Percentiles rank a stretch among this genome's conserved stretches.
Conservation (phyloP, 768 basidiomycete species). For the Mycena crocata region DNA sequence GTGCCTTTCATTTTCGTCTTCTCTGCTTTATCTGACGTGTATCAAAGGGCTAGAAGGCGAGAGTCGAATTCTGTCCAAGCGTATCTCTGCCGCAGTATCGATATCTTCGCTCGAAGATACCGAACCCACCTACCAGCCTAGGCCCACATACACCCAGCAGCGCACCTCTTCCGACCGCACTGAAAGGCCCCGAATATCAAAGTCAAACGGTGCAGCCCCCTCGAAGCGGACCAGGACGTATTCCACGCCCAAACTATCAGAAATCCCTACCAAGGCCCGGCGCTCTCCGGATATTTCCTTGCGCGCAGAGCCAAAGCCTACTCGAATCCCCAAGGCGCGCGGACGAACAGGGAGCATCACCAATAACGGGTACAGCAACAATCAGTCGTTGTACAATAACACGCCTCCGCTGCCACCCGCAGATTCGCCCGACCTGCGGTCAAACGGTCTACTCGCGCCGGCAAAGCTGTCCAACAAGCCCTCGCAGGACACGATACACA, state of each 20-base stretch:
- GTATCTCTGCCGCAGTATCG: constrained; percentile 77
- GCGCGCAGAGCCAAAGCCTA: constrained; percentile 61
- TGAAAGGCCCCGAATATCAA: constrained; percentile 36
- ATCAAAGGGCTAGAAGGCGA: constrained; percentile 80
- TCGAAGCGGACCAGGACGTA: constrained; percentile 71
- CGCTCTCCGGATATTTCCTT: constrained; percentile 56
- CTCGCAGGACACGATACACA: constrained; percentile 41
- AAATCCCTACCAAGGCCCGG: constrained; percentile 49
- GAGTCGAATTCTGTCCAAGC: constrained; percentile 79
- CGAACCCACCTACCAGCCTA: constrained; percentile 55
- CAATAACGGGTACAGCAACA: constrained; percentile 36
- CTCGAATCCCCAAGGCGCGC: constrained; percentile 60
- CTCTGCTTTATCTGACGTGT: constrained; percentile 27
- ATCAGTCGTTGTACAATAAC: constrained; percentile 16
- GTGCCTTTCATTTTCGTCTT: constrained; percentile 41
- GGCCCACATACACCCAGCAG: constrained; percentile 40
- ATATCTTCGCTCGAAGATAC: constrained; percentile 66
- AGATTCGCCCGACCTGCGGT: constrained; percentile 43
- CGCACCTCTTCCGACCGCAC: constrained; percentile 43
- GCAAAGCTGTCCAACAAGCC: constrained; percentile 17
- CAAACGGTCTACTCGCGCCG: constrained; percentile 43
- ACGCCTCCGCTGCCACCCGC: constrained; percentile 36
- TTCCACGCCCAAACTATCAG: constrained; percentile 68
- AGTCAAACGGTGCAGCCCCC: constrained; percentile 45
- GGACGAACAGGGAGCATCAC: constrained; percentile 34